Conservation (phyloP, 371 early-diverging fungal species). For the Actinomucor elegans region DNA sequence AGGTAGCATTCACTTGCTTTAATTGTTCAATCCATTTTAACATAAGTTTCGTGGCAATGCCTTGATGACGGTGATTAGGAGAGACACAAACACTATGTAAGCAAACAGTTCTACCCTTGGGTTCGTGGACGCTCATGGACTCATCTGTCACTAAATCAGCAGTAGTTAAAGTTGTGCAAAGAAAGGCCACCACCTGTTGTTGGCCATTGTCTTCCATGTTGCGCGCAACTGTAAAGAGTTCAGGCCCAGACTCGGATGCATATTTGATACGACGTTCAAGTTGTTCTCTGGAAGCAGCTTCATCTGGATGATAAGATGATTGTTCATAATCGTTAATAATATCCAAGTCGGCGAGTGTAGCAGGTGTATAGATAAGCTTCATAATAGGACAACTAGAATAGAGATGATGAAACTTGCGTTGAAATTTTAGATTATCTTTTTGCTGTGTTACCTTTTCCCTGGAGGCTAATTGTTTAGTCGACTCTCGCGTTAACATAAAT, state of each 20-base stretch:
- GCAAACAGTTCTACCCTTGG: conserved; percentile 62
- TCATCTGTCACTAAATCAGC: conserved; percentile 57
- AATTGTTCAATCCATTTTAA: conserved; percentile 46
- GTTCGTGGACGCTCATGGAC: conserved; percentile 67
- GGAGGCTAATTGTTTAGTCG: too few relatives aligned
- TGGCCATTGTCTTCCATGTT: conserved; percentile 3
- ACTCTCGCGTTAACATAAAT: too few relatives aligned
- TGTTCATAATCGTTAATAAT: conserved; percentile 36
- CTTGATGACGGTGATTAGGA: conserved; percentile 50
- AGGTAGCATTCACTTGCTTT: conserved; percentile 16
- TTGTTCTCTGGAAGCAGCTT: conserved; percentile 63
- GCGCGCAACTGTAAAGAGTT: conserved; percentile 60
- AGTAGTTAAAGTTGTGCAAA: conserved; percentile 55
- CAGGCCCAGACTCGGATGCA: conserved; percentile 40
- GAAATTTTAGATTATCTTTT: too few relatives aligned
- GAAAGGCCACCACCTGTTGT: conserved; percentile 57
- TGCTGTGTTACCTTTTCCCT: too few relatives aligned
- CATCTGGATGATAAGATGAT: conserved; percentile 57
- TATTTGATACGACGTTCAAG: conserved; percentile 51
- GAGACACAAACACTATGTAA: conserved; percentile 70
- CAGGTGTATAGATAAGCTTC: conserved; percentile 17
- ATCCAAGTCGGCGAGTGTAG: conserved; percentile 32
- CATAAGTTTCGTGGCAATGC: conserved; percentile 57
- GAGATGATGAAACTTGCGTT: too few relatives aligned
- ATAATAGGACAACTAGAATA: too few relatives aligned